Conservation (phyloP, 2,329 filamentous ascomycete genomes). For the Trichoderma guizhouense region DNA sequence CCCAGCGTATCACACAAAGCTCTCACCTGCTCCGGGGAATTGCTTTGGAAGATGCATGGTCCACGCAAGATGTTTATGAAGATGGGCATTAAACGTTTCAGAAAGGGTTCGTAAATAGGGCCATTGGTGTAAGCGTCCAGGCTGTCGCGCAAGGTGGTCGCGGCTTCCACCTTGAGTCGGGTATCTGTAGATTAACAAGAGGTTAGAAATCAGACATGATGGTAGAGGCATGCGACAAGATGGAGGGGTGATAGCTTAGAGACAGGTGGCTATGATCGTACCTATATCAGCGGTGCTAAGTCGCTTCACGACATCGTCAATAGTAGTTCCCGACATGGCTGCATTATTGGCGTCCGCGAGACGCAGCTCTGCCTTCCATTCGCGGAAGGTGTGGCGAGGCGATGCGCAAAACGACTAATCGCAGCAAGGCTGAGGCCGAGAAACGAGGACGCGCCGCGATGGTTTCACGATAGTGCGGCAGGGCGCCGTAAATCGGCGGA, state of each 20-base stretch:
- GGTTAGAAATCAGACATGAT: neutral
- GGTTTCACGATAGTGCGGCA: neutral
- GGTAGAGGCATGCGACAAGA: constrained; percentile 24
- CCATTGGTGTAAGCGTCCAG: constrained; percentile 84
- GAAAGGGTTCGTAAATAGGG: constrained; percentile 72
- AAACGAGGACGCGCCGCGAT: constrained; percentile 24
- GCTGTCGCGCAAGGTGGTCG: constrained; percentile 82
- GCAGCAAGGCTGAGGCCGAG: constrained; percentile 15
- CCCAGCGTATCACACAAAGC: neutral
- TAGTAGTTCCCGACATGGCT: constrained; percentile 58
- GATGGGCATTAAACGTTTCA: constrained; percentile 84
- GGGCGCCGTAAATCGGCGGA: neutral
- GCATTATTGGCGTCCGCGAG: constrained; percentile 44
- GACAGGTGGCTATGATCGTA: constrained; percentile 32
- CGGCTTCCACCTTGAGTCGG: constrained; percentile 76
- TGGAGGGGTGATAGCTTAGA: constrained; percentile 11
- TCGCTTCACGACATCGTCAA: constrained; percentile 62
- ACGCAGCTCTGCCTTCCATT: constrained; percentile 36
- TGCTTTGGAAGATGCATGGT: constrained; percentile 85
- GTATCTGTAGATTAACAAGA: constrained; percentile 55
- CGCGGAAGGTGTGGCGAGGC: constrained; percentile 27
- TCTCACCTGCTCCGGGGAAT: constrained; percentile 80
- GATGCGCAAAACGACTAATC: constrained; percentile 19
- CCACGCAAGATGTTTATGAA: constrained; percentile 83
- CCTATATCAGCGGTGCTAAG: constrained; percentile 55